Evolutionary conservation across 2,329 filamentous ascomycete species (phyloP).

Genomic region (Pyricularia sp.): DNA sequence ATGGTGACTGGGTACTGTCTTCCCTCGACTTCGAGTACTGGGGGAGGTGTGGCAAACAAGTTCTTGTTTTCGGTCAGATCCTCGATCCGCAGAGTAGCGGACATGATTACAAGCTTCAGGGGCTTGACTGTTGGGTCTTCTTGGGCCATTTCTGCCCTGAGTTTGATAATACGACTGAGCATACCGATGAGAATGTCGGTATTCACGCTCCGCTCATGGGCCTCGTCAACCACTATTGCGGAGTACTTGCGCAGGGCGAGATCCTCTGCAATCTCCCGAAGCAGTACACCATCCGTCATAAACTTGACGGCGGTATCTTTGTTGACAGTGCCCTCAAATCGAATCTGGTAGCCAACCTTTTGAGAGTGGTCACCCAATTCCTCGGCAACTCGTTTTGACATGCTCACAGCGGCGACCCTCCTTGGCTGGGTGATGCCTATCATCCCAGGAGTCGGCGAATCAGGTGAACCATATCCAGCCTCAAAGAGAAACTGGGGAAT

Average conservation of each 20-base stretch:
- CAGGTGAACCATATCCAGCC: conserved; percentile 71
- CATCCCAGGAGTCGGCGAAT: conserved; percentile 74
- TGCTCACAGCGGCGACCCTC: conserved; percentile 89
- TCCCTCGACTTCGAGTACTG: conserved; percentile 79
- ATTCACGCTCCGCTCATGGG: conserved; percentile 92
- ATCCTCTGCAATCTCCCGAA: conserved; percentile 83
- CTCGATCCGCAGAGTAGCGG: conserved; percentile 79
- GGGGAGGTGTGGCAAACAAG: conserved; percentile 67
- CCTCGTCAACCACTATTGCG: conserved; percentile 88
- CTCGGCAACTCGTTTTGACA: conserved; percentile 81
- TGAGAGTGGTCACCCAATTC: conserved; percentile 70
- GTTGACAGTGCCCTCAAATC: conserved; percentile 76
- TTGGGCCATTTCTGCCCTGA: conserved; percentile 60
- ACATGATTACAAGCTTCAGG: conserved; percentile 95
- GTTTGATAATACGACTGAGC: conserved; percentile 80
- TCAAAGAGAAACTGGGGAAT: conserved; percentile 94
- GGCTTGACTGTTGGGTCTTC: conserved; percentile 62
- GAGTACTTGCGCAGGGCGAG: conserved; percentile 84
- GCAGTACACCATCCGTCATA: conserved; percentile 94
- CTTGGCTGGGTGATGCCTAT: conserved; percentile 92
- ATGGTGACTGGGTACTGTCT: conserved; percentile 81
- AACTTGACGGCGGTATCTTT: conserved; percentile 87
- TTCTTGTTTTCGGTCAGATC: conserved; percentile 77
- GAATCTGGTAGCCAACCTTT: conserved; percentile 82
- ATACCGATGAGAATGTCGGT: conserved; percentile 98